phyloP scores from a whole-genome alignment of 345 rosid species.

The Iberis pinnata region DNA sequence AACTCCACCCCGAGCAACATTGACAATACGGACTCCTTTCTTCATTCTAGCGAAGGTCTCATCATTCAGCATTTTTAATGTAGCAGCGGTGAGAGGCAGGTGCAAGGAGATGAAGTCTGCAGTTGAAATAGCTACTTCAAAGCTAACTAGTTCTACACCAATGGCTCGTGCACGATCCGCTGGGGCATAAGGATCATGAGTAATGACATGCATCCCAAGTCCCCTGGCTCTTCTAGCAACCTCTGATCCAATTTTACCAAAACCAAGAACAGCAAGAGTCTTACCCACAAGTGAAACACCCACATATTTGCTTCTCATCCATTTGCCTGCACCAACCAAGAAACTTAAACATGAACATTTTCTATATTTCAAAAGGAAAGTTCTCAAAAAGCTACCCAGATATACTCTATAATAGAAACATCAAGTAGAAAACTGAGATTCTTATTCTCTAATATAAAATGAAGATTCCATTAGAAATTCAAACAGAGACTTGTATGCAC shows the following conservation, averaged over 20 bases:
- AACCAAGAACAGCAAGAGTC: constrained; percentile 50
- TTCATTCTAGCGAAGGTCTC: constrained; percentile 47
- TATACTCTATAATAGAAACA: not conserved
- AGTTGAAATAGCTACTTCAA: constrained; percentile 39
- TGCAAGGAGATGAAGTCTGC: constrained; percentile 53
- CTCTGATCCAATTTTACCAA: constrained; percentile 55
- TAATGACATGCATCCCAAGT: constrained; percentile 45
- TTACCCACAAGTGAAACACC: constrained; percentile 53
- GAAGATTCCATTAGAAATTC: not conserved
- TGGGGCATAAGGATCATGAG: constrained; percentile 50
- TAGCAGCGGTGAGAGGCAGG: constrained; percentile 46
- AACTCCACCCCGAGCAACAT: constrained; percentile 50
- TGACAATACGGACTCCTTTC: constrained; percentile 45
- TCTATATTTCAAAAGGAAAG: not conserved
- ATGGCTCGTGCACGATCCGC: constrained; percentile 50
- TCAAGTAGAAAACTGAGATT: no score
- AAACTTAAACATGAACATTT: not conserved
- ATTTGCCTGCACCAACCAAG: constrained; percentile 32
- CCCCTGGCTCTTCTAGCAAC: constrained; percentile 50
- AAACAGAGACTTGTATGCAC: not conserved
- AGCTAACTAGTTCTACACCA: constrained; percentile 41
- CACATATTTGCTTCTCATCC: constrained; percentile 41
- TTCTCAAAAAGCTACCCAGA: no score
- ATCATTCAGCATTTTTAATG: constrained; percentile 42
- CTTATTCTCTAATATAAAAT: not conserved